Evolutionary conservation across 345 rosid genomes (phyloP).

Genomic region (Passiflora organensis): DNA sequence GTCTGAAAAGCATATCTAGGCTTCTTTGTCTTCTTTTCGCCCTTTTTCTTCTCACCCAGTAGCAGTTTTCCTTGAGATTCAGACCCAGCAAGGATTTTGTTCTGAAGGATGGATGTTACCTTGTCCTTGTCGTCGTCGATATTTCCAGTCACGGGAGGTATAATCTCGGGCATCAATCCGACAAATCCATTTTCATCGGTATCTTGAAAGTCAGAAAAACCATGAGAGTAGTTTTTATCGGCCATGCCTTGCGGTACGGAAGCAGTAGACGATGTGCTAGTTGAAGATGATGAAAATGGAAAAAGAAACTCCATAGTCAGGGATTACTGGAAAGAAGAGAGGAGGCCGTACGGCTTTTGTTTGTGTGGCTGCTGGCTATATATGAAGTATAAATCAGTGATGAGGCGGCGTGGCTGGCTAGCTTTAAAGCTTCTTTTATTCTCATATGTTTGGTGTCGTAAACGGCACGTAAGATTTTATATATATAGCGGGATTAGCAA

Average conservation of each 20-base stretch:
- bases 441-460: slow-evolving; percentile 24
- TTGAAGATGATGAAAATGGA: slow-evolving; percentile 20
- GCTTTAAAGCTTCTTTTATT: not conserved
- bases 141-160: not conserved
- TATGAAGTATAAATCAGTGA: not conserved
- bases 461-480: slow-evolving; percentile 24
- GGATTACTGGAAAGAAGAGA: not conserved
- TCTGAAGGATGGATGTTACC: not conserved
- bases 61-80: slow-evolving; percentile 13
- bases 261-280: slow-evolving; percentile 8
- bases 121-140: not conserved
- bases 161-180: slow-evolving; percentile 29
- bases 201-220: slow-evolving; percentile 12
- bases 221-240: not conserved
- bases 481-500: no score
- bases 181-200: slow-evolving; percentile 19
- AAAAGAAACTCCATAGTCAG: slow-evolving; percentile 19
- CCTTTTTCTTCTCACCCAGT: not conserved
- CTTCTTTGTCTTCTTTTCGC: slow-evolving; percentile 50
- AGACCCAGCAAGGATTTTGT: slow-evolving; percentile 9
- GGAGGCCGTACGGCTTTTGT: not conserved
- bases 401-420: slow-evolving; percentile 3
- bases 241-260: slow-evolving; percentile 17
- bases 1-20: slow-evolving; percentile 75
- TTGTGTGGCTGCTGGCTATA: no score